Percentiles rank a stretch among this genome's conserved stretches.
These are phyloP conservation scores for Saccharomycopsis schoenii DNA, from an alignment of 805 yeast species.

Conservation along the genomic window DNA sequence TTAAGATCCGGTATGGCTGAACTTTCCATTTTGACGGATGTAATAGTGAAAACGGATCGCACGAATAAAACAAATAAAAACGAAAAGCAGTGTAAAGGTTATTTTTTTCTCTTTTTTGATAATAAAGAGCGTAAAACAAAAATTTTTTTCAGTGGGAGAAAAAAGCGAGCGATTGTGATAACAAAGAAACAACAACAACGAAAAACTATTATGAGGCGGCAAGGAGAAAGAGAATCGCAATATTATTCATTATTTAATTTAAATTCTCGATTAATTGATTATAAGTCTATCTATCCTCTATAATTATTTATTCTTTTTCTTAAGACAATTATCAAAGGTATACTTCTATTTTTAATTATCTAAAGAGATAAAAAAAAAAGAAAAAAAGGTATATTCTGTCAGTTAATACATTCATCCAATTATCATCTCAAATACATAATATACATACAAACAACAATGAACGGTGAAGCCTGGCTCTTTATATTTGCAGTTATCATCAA, in stretches of 20 bases:
- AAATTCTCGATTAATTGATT: no score
- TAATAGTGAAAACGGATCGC: not conserved
- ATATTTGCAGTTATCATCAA: constrained; percentile 74
- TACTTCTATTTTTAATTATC: no score
- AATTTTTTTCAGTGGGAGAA: not conserved
- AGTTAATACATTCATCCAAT: not conserved
- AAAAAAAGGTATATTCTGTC: not conserved
- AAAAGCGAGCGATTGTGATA: not conserved
- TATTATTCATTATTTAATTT: no score
- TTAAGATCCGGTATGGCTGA: not conserved
- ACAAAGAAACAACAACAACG: not conserved
- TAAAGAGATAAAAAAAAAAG: not conserved
- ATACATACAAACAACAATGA: constrained; percentile 25
- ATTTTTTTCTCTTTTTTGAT: not conserved
- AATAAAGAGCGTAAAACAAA: not conserved
- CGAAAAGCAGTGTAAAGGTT: not conserved
- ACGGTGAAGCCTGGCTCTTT: constrained; percentile 47
- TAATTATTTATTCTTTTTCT: no score
- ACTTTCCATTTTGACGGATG: not conserved
- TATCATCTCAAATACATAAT: not conserved
- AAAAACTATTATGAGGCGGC: not conserved
- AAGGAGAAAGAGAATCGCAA: no score
- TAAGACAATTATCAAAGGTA: no score
- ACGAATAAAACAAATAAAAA: not conserved
- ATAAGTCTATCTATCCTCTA: no score